Evolutionary conservation across 23 red algal genomes (phyloP).

Genomic region (Gracilaria domingensis): DNA sequence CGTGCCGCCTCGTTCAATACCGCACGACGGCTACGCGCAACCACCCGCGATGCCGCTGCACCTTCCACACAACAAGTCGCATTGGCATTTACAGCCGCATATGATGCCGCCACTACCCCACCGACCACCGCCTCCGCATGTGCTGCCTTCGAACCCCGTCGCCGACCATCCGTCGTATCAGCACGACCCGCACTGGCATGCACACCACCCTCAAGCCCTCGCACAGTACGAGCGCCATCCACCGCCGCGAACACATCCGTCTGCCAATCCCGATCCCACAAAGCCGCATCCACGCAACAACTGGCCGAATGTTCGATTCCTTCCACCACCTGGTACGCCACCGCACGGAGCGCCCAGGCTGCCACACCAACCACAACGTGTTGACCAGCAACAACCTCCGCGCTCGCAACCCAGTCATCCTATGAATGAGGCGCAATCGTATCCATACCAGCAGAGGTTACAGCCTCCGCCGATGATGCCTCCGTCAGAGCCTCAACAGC

Average conservation of each 20-base stretch:
- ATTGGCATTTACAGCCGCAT: conserved; percentile 28
- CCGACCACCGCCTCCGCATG: background rate
- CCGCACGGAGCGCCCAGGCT: background rate
- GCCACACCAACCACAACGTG: background rate
- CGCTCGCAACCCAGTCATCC: background rate
- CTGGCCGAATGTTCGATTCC: conserved; percentile 6
- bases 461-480: conserved; percentile 1
- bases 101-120: conserved; percentile 21
- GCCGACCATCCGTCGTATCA: conserved; percentile 26
- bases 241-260: conserved; percentile 4
- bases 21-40: background rate
- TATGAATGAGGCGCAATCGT: background rate
- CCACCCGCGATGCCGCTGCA: background rate
- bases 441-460: conserved; percentile 14
- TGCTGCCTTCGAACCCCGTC: background rate
- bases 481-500: background rate
- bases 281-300: conserved; percentile 25
- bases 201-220: conserved; percentile 1
- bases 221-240: conserved; percentile 1
- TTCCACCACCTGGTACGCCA: background rate
- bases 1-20: conserved; percentile 2
- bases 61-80: background rate
- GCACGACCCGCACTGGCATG: conserved; percentile 18
- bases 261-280: background rate
- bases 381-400: conserved; percentile 14